Conservation (phyloP, 2,329 filamentous ascomycete genomes). For the Xenosphaeropsis pyriputrescens region DNA sequence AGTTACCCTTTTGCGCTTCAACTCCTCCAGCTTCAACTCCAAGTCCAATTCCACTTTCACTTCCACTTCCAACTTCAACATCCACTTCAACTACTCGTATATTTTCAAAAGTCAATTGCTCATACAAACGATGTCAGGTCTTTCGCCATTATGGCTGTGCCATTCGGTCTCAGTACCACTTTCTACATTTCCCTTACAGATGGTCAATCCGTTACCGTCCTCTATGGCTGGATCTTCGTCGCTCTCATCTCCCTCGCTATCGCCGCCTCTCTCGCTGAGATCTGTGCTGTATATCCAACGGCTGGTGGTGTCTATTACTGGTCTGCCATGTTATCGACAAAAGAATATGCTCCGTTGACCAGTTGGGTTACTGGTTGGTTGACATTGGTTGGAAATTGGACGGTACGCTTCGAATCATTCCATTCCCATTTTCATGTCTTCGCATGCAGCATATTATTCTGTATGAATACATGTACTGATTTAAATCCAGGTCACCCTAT, state of each 20-base stretch:
- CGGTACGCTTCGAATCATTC: no score
- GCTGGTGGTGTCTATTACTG: conserved; percentile 59
- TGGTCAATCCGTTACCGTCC: conserved; percentile 52
- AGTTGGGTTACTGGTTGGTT: conserved; percentile 60
- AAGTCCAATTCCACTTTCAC: conserved; percentile 5
- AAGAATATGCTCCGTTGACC: conserved; percentile 49
- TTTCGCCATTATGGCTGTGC: conserved; percentile 63
- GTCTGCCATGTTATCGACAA: conserved; percentile 53
- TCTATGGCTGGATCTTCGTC: conserved; percentile 57
- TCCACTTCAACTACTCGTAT: neutral
- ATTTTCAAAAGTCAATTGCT: neutral
- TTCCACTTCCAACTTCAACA: no score
- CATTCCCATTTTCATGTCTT: no score
- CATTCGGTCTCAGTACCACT: conserved; percentile 53
- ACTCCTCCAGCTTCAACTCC: neutral
- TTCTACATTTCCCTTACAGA: conserved; percentile 54
- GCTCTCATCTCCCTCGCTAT: conserved; percentile 48
- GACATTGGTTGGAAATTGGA: conserved; percentile 62
- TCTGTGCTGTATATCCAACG: conserved; percentile 54
- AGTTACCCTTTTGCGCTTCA: no score
- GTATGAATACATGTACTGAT: no score
- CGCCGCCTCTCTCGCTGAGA: conserved; percentile 52
- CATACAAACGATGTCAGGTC: conserved; percentile 23
- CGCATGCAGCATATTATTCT: no score
- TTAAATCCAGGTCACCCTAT: conserved; percentile 23